Evolutionary conservation across 495 filamentous ascomycete genomes (phyloP).

Genomic region (Talaromyces proteolyticus): DNA sequence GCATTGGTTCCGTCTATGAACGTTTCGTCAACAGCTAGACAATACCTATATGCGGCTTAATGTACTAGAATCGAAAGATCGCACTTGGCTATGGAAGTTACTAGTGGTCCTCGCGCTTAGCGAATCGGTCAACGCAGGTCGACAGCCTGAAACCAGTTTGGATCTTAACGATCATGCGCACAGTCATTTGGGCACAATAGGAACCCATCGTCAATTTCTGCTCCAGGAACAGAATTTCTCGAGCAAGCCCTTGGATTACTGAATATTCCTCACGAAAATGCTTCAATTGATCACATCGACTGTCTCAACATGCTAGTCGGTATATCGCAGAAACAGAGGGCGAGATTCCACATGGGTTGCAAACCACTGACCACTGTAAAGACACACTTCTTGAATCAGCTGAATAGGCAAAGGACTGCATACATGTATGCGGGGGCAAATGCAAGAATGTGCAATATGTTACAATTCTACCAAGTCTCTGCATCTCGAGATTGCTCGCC

Average conservation of each 20-base stretch:
- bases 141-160: not conserved
- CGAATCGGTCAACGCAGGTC: conserved; percentile 4
- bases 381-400: conserved; percentile 11
- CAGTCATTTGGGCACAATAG: not conserved
- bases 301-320: conserved; percentile 7
- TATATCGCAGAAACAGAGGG: not conserved
- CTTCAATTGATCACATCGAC: conserved; percentile 7
- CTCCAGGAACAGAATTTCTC: conserved; percentile 1
- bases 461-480: conserved; percentile 1
- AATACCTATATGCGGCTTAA: not conserved
- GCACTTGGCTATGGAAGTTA: conserved; percentile 5
- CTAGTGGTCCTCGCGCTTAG: conserved; percentile 3
- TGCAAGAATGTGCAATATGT: conserved; percentile 4
- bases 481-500: not conserved
- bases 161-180: not conserved
- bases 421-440: conserved; percentile 11
- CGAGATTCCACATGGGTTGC: not conserved
- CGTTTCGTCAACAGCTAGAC: conserved; percentile 1
- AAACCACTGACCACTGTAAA: not conserved
- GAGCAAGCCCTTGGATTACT: conserved; percentile 5
- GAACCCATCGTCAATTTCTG: not conserved
- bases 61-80: not conserved
- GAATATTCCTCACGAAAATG: not conserved
- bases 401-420: conserved; percentile 11
- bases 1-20: conserved; percentile 3